Evolutionary conservation across 106 monocot genomes (phyloP).

Genomic region (Dendrobium huoshanense): DNA sequence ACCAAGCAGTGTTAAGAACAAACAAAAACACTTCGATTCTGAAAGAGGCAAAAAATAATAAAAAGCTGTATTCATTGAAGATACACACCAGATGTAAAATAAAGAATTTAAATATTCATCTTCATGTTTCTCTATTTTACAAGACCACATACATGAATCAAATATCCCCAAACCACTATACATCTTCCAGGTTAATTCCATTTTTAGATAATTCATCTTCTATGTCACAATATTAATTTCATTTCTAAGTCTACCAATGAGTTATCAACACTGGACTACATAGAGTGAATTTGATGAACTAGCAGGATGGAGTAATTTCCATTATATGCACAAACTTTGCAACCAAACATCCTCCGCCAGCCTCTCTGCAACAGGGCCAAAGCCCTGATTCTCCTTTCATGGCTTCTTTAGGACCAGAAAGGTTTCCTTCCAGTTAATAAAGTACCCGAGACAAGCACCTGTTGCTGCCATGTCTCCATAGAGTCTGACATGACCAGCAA

Average conservation of each 20-base stretch:
- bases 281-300: neutral
- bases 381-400: neutral
- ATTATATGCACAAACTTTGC: too few relatives aligned
- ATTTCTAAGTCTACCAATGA: neutral
- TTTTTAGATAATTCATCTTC: neutral
- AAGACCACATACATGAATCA: neutral
- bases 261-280: too few relatives aligned
- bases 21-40: too few relatives aligned
- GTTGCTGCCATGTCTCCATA: neutral
- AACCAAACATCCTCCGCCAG: too few relatives aligned
- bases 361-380: too few relatives aligned
- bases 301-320: too few relatives aligned
- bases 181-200: neutral
- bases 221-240: neutral
- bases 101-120: constrained; percentile 3
- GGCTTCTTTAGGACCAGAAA: neutral
- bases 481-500: neutral
- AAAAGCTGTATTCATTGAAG: too few relatives aligned
- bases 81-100: neutral
- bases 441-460: neutral
- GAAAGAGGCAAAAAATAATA: too few relatives aligned
- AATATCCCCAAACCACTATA: neutral
- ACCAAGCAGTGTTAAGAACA: too few relatives aligned
- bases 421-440: too few relatives aligned
- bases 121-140: neutral